Evolutionary conservation across 805 yeast genomes (phyloP).

Genomic region (Saturnispora serradocipensis): DNA sequence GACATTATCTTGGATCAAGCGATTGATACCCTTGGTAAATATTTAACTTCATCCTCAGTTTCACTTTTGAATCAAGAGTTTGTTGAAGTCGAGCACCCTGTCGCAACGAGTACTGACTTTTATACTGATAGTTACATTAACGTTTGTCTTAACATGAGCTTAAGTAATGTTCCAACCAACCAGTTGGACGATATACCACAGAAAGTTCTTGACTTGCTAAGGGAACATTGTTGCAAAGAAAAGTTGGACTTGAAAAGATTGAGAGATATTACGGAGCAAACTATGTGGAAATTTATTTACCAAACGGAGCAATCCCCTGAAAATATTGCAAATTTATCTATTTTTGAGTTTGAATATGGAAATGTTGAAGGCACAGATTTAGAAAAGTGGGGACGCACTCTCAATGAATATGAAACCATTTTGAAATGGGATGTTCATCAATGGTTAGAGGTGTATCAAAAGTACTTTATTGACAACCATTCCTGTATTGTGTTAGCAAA

Average conservation of each 20-base stretch:
- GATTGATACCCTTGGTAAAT: conserved; percentile 57
- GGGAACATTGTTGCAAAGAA: conserved; percentile 39
- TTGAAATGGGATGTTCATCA: conserved; percentile 50
- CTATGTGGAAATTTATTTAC: conserved; percentile 50
- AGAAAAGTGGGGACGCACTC: conserved; percentile 40
- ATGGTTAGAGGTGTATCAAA: conserved; percentile 54
- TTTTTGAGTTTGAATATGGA: conserved; percentile 77
- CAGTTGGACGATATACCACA: conserved; percentile 44
- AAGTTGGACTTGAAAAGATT: conserved; percentile 57
- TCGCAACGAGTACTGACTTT: conserved; percentile 61
- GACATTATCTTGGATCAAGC: conserved; percentile 55
- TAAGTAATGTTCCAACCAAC: conserved; percentile 72
- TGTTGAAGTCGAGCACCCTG: conserved; percentile 75
- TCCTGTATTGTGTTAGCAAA: conserved; percentile 59
- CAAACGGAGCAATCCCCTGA: conserved; percentile 57
- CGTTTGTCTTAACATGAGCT: conserved; percentile 46
- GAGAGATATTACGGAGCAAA: conserved; percentile 58
- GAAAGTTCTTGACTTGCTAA: conserved; percentile 41
- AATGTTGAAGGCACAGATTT: conserved; percentile 50
- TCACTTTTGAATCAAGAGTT: conserved; percentile 63
- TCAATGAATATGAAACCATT: conserved; percentile 53
- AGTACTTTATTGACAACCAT: conserved; percentile 49
- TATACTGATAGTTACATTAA: conserved; percentile 67
- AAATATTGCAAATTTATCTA: conserved; percentile 54
- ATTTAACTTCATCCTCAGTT: conserved; percentile 68